A percentile compares a stretch with the other conserved stretches of the same genome.
Conservation (phyloP, 2,329 filamentous ascomycete species). For the Graphiopsis chlorocephala region DNA sequence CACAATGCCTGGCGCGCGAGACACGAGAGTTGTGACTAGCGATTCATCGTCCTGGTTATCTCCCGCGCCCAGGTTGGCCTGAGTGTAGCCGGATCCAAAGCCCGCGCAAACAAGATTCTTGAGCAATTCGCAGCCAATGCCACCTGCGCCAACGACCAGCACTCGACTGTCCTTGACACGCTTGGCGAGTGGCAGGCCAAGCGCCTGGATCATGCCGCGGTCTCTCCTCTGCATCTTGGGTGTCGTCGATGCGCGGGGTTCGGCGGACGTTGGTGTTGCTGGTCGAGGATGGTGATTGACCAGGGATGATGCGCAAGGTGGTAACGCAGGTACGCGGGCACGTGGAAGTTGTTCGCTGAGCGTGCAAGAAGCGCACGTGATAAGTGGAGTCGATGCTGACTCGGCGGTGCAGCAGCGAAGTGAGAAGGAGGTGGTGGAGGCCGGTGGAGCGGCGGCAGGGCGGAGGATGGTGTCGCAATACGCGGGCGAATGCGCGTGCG, state of each 20-base stretch:
- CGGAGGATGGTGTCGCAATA: not conserved
- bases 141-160: constrained; percentile 91
- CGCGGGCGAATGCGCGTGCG: not conserved
- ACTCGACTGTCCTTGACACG: constrained; percentile 44
- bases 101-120: constrained; percentile 93
- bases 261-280: not conserved
- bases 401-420: not conserved
- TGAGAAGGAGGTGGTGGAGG: not conserved
- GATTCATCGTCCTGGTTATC: not conserved
- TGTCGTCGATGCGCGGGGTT: constrained; percentile 2
- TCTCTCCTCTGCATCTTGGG: constrained; percentile 46
- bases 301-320: not conserved
- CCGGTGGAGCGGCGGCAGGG: not conserved
- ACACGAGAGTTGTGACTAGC: constrained; percentile 9
- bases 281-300: not conserved
- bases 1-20: constrained; percentile 63
- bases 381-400: not conserved
- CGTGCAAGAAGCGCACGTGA: not conserved
- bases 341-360: not conserved
- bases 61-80: not conserved
- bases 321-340: not conserved
- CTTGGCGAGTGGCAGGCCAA: constrained; percentile 61
- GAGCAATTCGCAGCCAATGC: constrained; percentile 94
- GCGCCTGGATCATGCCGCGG: constrained; percentile 57
- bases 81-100: constrained; percentile 57